These are phyloP conservation scores for Musa acuminata DNA, from an alignment of 176 grass and related monocot genomes.

Conservation along the genomic window DNA sequence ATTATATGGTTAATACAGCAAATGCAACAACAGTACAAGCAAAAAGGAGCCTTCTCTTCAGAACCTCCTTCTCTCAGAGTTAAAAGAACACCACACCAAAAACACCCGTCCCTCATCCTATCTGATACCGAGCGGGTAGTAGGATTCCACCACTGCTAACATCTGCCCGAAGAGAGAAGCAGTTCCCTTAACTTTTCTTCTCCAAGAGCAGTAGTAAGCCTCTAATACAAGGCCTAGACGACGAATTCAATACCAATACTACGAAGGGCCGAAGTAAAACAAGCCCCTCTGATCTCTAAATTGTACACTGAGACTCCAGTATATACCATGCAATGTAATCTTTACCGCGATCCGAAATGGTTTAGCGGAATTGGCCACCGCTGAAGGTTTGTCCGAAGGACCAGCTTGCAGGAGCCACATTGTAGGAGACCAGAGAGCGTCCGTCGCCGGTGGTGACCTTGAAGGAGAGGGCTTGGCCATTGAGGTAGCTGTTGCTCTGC, in stretches of 20 bases:
- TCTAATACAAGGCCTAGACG: background rate
- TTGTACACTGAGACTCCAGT: background rate
- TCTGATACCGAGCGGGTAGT: background rate
- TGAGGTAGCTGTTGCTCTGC: slow-evolving; percentile 56
- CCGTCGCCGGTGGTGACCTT: slow-evolving; percentile 41
- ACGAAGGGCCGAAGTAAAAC: slow-evolving; percentile 1
- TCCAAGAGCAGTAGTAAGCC: background rate
- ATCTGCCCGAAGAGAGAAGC: background rate
- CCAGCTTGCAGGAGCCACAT: slow-evolving; percentile 44
- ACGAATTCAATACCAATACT: background rate
- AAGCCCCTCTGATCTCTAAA: background rate
- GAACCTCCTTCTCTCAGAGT: background rate
- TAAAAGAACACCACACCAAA: background rate
- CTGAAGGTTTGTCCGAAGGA: slow-evolving; percentile 73
- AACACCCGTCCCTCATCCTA: background rate
- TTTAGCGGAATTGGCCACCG: slow-evolving; percentile 48
- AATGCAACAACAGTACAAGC: background rate
- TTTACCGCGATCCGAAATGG: background rate
- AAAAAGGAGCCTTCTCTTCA: slow-evolving; percentile 4
- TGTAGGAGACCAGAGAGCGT: slow-evolving; percentile 44
- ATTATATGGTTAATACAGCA: no score
- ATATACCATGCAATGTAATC: background rate
- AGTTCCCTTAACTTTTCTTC: background rate
- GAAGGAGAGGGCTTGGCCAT: slow-evolving; percentile 51
- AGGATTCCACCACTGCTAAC: background rate